phyloP scores from a whole-genome alignment of 2,329 filamentous ascomycete genomes.

The Colletotrichum viniferum region DNA sequence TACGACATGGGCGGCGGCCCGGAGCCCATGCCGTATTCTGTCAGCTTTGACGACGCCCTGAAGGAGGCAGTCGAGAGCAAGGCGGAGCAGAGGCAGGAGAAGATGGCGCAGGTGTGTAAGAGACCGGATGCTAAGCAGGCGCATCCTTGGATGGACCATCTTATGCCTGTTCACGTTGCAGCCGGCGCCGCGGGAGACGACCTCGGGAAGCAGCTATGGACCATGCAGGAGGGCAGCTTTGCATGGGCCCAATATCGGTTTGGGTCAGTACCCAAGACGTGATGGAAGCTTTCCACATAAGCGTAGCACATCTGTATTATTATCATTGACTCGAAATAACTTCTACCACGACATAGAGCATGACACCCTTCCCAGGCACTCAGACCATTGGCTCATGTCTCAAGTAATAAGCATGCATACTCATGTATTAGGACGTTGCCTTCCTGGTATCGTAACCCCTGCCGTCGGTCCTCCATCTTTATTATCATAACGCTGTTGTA shows the following conservation, averaged over 20 bases:
- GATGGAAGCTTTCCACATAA: neutral
- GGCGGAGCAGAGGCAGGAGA: conserved; percentile 39
- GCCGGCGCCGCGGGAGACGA: conserved; percentile 51
- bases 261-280: conserved; percentile 26
- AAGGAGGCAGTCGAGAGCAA: conserved; percentile 41
- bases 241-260: conserved; percentile 54
- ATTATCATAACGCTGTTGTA: neutral
- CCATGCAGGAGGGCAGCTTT: conserved; percentile 47
- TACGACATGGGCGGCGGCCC: conserved; percentile 53
- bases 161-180: conserved; percentile 53
- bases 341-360: neutral
- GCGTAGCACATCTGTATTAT: neutral
- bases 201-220: conserved; percentile 47
- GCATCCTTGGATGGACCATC: conserved; percentile 54
- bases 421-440: conserved; percentile 1
- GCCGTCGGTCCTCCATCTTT: neutral
- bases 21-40: conserved; percentile 57
- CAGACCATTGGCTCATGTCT: neutral
- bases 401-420: neutral
- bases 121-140: conserved; percentile 51
- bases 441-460: neutral
- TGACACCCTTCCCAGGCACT: neutral
- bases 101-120: conserved; percentile 41
- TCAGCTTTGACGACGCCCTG: conserved; percentile 67
- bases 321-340: neutral